Base-by-base conservation (phyloP, 2,329 filamentous ascomycete genomes). In the Magnaporthales sp. region DNA sequence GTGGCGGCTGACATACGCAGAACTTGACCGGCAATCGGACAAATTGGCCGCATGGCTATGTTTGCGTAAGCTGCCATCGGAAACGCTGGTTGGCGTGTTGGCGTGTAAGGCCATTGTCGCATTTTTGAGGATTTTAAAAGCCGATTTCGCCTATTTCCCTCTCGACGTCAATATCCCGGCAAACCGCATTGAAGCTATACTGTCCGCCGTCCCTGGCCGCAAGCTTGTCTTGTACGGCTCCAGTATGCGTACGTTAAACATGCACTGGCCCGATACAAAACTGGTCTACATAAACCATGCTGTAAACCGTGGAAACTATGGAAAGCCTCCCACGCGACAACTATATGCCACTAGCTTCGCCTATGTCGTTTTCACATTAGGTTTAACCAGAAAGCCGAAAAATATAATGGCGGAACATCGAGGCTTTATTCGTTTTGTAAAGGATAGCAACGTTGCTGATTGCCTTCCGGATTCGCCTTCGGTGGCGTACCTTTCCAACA, bases 351-450 rank as follows among this genome's bases (percentile, higher is more conserved):
- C 26, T 6, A 31, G 31, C 60, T 27, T 80, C 11, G 80, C 78
- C 69, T 83, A 82, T 67, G 76, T 81, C 63, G 83, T 85, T 66
- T 86, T 85, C 71, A 86, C 84, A 63, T 86, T 84, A 24, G 82
- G 82, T 51, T 87, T 84, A 22, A 87, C 85, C 0, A 84, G 84
- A 7, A 79, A 78, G 27, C 84, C 84, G 1, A 87, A 87, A 71
- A 85, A 85, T 1, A 84, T 87, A 9, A 83, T 87, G 72, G 79
- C 87, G 26, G 81, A 79, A 22, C 86, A 88, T 68, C 74, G 73
- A 46, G 84, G 85, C 69, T 82, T 86, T 7, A 19, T 62, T 10
- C 29, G 61, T 19, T 15, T 62, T 2, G 61, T 62, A 5, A 62
- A 62, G 19, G 61, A 62, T 11, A 62, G 19, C 1, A 62, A 62